Evolutionary conservation across 495 filamentous ascomycete genomes (phyloP), one percentile per base, ranked within the genome.

Genomic region (Cetradonia linearis): DNA sequence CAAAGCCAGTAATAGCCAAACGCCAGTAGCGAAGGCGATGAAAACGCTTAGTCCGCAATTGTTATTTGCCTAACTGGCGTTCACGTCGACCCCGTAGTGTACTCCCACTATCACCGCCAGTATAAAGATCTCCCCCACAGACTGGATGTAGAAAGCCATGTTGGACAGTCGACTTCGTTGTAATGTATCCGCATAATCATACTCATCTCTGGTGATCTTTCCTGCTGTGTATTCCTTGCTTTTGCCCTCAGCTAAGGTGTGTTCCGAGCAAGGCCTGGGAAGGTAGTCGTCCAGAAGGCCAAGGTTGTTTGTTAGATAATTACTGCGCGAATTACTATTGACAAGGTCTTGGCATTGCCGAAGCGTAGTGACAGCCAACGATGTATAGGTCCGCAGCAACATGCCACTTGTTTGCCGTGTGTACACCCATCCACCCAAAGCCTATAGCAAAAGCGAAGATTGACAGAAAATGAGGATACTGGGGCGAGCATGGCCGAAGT

Each of bases 251-350:
- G 69, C 38, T 77, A 72, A 8, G 66, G 36, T 0, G 82, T 82
- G 59, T 85, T 84, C 18, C 83, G 69, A 9, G 82, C 82, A 13
- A 86, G 72, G 0, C 78, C 75, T 20, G 83, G 83, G 62, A 86
- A 86, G 1, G 83, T 81, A 0, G 83, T 81, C 2, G 82, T 83
- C 83, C 82, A 86, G 68, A 84, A 86, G 13, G 83, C 85, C 55
- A 86, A 71, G 2, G 79, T 82, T 0, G 82, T 83, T 69, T 86
- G 83, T 65, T 85, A 84, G 28, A 81, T 81, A 63, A 85, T 84
- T 55, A 85, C 66, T 70, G 37, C 27, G 11, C 2, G 10, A 3
- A 42, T 63, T 14, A 47, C 34, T 46, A 7, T 34, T 13, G 48
- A 18, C 40, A 38, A 5, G 10, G 6, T 20, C 44, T 18, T 46